Evolutionary conservation across 2,329 filamentous ascomycete genomes (phyloP).

Genomic region (Xylaria sp.): DNA sequence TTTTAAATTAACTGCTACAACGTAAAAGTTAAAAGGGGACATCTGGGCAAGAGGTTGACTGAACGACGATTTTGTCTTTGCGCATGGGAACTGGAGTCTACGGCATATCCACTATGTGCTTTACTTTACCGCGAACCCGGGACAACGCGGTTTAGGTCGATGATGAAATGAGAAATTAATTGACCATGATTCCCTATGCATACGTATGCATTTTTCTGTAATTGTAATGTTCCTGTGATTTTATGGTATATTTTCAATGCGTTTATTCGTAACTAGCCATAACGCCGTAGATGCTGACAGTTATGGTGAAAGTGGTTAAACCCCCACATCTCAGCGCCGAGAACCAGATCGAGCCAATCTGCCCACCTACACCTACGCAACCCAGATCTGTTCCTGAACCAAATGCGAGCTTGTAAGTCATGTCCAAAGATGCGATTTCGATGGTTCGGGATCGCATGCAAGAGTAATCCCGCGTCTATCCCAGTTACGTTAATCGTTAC

Average conservation of each 20-base stretch:
- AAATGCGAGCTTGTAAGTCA: neutral
- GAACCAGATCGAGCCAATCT: neutral
- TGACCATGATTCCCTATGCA: constrained; percentile 42
- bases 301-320: neutral
- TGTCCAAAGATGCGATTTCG: neutral
- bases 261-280: neutral
- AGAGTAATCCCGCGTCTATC: neutral
- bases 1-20: constrained; percentile 30
- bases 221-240: neutral
- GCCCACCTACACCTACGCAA: neutral
- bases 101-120: constrained; percentile 49
- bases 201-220: neutral
- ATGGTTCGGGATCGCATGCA: neutral
- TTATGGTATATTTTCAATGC: neutral
- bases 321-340: neutral
- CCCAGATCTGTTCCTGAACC: neutral
- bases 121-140: constrained; percentile 44
- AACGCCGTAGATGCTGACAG: neutral
- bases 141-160: constrained; percentile 46
- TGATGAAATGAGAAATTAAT: constrained; percentile 51
- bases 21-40: constrained; percentile 43
- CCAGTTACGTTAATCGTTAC: neutral
- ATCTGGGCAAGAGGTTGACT: constrained; percentile 40
- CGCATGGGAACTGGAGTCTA: constrained; percentile 51
- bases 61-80: constrained; percentile 47